A percentile compares a stretch with the other conserved stretches of the same genome.
Conservation (phyloP, 2,329 filamentous ascomycete species). For the Diaporthe sp. region DNA sequence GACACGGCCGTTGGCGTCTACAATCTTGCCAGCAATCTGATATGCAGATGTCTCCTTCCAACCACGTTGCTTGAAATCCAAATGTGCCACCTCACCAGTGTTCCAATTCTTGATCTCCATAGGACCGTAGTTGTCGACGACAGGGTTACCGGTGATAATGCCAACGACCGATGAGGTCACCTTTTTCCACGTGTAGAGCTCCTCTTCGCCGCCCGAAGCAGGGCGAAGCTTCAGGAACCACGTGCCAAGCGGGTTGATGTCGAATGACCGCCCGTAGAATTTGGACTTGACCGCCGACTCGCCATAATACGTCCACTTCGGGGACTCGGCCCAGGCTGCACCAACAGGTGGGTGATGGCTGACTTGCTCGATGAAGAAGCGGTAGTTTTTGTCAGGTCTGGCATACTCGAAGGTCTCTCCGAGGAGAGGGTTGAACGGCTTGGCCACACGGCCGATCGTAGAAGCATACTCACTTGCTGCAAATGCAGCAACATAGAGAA, state of each 20-base stretch:
- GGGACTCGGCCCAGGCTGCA: slow-evolving; percentile 90
- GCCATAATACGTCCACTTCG: slow-evolving; percentile 97
- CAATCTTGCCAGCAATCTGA: slow-evolving; percentile 86
- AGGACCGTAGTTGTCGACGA: slow-evolving; percentile 95
- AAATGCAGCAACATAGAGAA: slow-evolving; percentile 95
- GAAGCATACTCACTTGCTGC: slow-evolving; percentile 97
- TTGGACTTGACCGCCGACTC: slow-evolving; percentile 96
- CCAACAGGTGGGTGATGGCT: slow-evolving; percentile 96
- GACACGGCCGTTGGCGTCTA: slow-evolving; percentile 82
- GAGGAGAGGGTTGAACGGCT: slow-evolving; percentile 96
- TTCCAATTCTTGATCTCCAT: slow-evolving; percentile 99
- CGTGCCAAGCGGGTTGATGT: slow-evolving; percentile 94
- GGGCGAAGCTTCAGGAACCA: slow-evolving; percentile 94
- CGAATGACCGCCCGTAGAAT: slow-evolving; percentile 97
- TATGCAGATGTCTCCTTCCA: slow-evolving; percentile 96
- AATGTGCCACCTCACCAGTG: slow-evolving; percentile 86
- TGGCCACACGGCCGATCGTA: slow-evolving; percentile 95
- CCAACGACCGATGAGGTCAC: slow-evolving; percentile 97
- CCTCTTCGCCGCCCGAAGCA: slow-evolving; percentile 77
- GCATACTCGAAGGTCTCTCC: slow-evolving; percentile 98
- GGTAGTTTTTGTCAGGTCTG: slow-evolving; percentile 94
- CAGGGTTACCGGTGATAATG: slow-evolving; percentile 96
- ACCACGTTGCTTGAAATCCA: slow-evolving; percentile 95
- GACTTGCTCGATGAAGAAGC: slow-evolving; percentile 98
- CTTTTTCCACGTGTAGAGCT: slow-evolving; percentile 99